These are phyloP conservation scores for Tetrahymena thermophila DNA, from an alignment of 73 alveolate species.

Conservation along the genomic window DNA sequence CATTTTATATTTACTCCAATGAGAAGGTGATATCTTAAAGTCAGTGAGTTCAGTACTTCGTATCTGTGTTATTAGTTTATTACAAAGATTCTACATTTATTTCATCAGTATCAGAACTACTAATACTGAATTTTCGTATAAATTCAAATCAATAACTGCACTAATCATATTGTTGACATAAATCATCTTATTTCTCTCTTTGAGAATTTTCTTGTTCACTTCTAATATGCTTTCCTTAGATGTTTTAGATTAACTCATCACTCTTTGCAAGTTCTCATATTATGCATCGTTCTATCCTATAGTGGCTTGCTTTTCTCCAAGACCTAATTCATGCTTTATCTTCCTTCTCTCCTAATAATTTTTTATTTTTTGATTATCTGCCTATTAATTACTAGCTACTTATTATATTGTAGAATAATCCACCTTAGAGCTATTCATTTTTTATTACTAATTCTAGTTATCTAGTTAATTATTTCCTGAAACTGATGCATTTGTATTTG, in stretches of 20 bases:
- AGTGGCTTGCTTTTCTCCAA: neutral
- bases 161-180: neutral
- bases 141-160: neutral
- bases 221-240: neutral
- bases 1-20: neutral
- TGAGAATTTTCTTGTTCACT: neutral
- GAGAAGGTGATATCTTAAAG: neutral
- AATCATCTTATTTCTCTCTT: neutral
- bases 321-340: slow-evolving; percentile 1
- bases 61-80: neutral
- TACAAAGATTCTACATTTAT: neutral
- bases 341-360: neutral
- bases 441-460: neutral
- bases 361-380: neutral
- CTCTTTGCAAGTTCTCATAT: neutral
- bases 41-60: neutral
- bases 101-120: neutral
- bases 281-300: neutral
- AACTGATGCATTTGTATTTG: neutral
- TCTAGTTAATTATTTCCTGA: neutral
- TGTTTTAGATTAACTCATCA: neutral
- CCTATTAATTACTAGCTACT: neutral
- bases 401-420: neutral
- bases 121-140: neutral
- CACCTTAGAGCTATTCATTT: neutral